Base-by-base conservation (phyloP, 1,139 yeast species). In the Kodamaea plutei region DNA sequence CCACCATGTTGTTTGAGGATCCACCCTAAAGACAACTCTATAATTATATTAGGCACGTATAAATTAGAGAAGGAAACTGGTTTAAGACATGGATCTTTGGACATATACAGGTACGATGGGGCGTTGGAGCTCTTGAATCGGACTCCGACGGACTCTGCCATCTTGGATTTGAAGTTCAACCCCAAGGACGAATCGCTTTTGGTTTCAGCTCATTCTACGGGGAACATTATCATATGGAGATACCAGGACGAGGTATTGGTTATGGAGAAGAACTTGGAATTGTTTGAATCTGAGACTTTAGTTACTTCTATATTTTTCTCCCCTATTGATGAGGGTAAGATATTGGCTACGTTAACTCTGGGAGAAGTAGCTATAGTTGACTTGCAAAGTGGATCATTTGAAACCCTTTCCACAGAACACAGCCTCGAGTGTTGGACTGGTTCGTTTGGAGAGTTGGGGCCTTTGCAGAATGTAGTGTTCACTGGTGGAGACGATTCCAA, bases 401-500 rank as follows among this genome's bases (percentile, higher is more conserved):
- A 44, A 2, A 26, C 33, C 11, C 49, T 67, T 10, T 36, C 43
- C 6, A 39, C 58, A 1, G 21, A 35, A 1, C 97, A 89, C 52
- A 68, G 70, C 3, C 56, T 87, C 20, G 96, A 89, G 56, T 87
- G 95, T 37, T 89, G 98, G 98, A 84, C 84, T 4, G 85, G 87
- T 4, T 73, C 76, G 2, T 83, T 81, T 61, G 91, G 91, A 1
- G 70, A 70, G 33, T 44, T 64, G 8, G 73, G 74, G 4, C 72
- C 72, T 5, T 50, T 81, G 15, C 51, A 64, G 7, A 61, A 77
- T 38, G 79, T 84, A 0, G 67, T 87, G 0, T 83, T 79, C 47
- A 78, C 95, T 2, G 98, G 97, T 2, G 97, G 97, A 9, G 98
- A 91, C 53, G 97, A 91, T 56, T 72, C 83, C 5, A 64, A 68